Conservation (phyloP, 106 monocot species). For the Dioscorea dumetorum region DNA sequence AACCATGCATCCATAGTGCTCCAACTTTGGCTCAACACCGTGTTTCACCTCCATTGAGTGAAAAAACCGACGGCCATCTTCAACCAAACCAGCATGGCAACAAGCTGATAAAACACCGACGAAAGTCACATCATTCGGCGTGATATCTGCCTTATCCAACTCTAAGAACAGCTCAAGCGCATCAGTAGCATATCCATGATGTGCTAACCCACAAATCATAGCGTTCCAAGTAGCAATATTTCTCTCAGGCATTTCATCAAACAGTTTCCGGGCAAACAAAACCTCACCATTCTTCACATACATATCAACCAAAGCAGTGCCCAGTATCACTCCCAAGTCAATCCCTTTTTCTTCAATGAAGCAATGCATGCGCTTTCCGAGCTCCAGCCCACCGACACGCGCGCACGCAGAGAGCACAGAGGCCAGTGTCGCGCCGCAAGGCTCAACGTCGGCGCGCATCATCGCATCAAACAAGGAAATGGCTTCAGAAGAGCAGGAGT, state of each 20-base stretch:
- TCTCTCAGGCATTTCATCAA: neutral
- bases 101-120: constrained; percentile 8
- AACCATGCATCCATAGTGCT: constrained; percentile 14
- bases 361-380: constrained; percentile 1
- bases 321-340: constrained; percentile 4
- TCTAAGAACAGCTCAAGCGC: neutral
- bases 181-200: constrained; percentile 1
- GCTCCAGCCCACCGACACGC: neutral
- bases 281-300: constrained; percentile 8
- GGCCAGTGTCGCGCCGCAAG: constrained; percentile 3
- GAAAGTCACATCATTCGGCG: constrained; percentile 6
- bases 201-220: constrained; percentile 10
- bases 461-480: neutral
- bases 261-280: neutral
- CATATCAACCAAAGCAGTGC: constrained; percentile 6
- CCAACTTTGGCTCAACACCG: constrained; percentile 6
- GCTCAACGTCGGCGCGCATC: neutral
- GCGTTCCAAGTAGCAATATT: constrained; percentile 15
- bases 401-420: constrained; percentile 3
- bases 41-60: constrained; percentile 2
- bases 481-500: neutral
- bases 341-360: neutral
- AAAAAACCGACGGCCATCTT: constrained; percentile 4
- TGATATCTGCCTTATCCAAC: neutral
- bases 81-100: constrained; percentile 9